Evolutionary conservation across 1,139 yeast species (phyloP).

Genomic region (Debaryomyces coudertii): DNA sequence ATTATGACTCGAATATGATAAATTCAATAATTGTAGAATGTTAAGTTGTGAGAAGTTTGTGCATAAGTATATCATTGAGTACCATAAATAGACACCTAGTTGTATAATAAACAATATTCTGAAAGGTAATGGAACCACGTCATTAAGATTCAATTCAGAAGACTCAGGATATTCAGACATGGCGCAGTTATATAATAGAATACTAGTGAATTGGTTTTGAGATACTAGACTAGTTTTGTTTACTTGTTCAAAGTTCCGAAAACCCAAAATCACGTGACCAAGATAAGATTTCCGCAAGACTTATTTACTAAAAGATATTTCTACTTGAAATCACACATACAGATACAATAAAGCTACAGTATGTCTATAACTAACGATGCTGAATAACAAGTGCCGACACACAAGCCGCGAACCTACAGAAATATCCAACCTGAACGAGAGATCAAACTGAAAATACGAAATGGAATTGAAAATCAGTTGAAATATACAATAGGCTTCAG

Average conservation of each 20-base stretch:
- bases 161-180: slow-evolving; percentile 1
- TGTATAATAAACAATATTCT: slow-evolving; percentile 36
- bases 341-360: not conserved
- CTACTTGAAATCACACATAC: not conserved
- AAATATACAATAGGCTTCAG: slow-evolving; percentile 30
- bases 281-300: not conserved
- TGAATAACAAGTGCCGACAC: not conserved
- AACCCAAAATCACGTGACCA: not conserved
- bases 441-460: not conserved
- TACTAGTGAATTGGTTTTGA: not conserved
- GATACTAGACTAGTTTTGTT: not conserved
- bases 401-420: not conserved
- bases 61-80: slow-evolving; percentile 30
- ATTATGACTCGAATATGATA: slow-evolving; percentile 44
- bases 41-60: slow-evolving; percentile 31
- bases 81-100: slow-evolving; percentile 42
- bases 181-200: not conserved
- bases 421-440: not conserved
- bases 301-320: not conserved
- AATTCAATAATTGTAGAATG: slow-evolving; percentile 38
- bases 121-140: slow-evolving; percentile 42
- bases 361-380: no score
- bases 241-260: slow-evolving; percentile 5
- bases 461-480: not conserved
- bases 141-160: not conserved